These are phyloP conservation scores for Mycena maculata DNA, from an alignment of 768 basidiomycete genomes.

Conservation along the genomic window DNA sequence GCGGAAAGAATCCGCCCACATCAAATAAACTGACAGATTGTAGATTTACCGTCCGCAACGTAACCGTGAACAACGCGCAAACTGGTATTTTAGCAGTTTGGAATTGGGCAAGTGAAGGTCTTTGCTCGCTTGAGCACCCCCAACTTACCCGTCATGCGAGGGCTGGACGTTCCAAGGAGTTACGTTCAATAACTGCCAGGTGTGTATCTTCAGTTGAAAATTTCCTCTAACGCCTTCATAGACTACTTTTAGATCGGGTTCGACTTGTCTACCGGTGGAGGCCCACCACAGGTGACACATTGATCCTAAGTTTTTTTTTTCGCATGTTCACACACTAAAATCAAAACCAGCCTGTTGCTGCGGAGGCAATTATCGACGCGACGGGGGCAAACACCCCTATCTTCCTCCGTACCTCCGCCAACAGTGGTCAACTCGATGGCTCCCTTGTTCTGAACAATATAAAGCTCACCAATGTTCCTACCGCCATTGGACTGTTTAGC, in stretches of 20 bases:
- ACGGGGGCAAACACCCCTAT: conserved; percentile 68
- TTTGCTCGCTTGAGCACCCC: background rate
- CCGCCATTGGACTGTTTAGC: conserved; percentile 66
- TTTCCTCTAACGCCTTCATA: conserved; percentile 6
- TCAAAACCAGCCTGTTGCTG: conserved; percentile 62
- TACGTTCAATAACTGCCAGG: conserved; percentile 55
- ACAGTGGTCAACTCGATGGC: conserved; percentile 60
- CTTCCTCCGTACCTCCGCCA: conserved; percentile 67
- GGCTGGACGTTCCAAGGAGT: conserved; percentile 62
- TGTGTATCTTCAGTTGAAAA: conserved; percentile 22
- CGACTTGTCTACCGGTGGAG: conserved; percentile 64
- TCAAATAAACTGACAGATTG: background rate
- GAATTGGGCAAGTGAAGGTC: conserved; percentile 55
- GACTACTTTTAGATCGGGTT: conserved; percentile 60
- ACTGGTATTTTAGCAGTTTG: conserved; percentile 57
- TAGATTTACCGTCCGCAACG: conserved; percentile 68
- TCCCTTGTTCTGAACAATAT: conserved; percentile 77
- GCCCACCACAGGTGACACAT: conserved; percentile 51
- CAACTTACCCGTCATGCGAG: conserved; percentile 38
- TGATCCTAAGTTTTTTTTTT: background rate
- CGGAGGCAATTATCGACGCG: conserved; percentile 73
- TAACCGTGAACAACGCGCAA: conserved; percentile 68
- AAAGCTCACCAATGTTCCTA: conserved; percentile 67
- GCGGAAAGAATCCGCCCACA: conserved; percentile 30
- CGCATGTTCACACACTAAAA: background rate